phyloP scores from a whole-genome alignment of 2,329 filamentous ascomycete genomes.

The Ceratocystis cacaofunesta region DNA sequence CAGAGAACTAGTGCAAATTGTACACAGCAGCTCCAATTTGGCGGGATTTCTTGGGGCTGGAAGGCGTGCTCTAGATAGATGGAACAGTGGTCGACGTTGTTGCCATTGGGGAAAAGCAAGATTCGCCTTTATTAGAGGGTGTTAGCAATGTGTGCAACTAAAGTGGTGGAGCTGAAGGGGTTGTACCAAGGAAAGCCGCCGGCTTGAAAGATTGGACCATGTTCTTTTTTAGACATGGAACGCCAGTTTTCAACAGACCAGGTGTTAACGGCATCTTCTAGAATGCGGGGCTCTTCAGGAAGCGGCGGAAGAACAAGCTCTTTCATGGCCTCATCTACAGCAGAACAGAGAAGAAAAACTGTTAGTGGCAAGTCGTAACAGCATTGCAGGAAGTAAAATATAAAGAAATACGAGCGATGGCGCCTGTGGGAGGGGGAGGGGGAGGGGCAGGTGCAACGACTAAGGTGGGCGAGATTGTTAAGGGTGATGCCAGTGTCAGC shows the following conservation, averaged over 20 bases:
- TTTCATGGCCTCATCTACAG: slow-evolving; percentile 67
- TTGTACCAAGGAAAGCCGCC: slow-evolving; percentile 74
- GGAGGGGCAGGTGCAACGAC: too few relatives aligned
- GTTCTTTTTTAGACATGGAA: slow-evolving; percentile 59
- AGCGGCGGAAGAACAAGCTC: slow-evolving; percentile 60
- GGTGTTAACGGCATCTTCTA: slow-evolving; percentile 61
- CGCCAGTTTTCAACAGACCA: slow-evolving; percentile 86
- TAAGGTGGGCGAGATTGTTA: neutral
- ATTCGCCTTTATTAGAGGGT: slow-evolving; percentile 51
- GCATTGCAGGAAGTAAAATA: too few relatives aligned
- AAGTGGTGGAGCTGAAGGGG: slow-evolving; percentile 9
- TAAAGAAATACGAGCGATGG: too few relatives aligned
- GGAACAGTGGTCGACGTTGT: slow-evolving; percentile 84
- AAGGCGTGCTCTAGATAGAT: slow-evolving; percentile 95
- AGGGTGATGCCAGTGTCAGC: neutral
- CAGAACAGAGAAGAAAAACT: slow-evolving; percentile 1
- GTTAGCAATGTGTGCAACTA: slow-evolving; percentile 7
- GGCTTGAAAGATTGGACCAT: slow-evolving; percentile 76
- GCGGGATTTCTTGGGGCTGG: slow-evolving; percentile 57
- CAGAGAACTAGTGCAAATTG: slow-evolving; percentile 90
- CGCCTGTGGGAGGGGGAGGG: too few relatives aligned
- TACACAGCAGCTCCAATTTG: slow-evolving; percentile 92
- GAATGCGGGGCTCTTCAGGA: slow-evolving; percentile 59
- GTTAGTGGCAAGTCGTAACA: too few relatives aligned
- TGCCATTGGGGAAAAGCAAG: slow-evolving; percentile 87